Percentiles rank a stretch among this genome's conserved stretches.
Evolutionary conservation across 1,284 basidiomycete species (phyloP).

Genomic region (Marasmius tenuissimus): DNA sequence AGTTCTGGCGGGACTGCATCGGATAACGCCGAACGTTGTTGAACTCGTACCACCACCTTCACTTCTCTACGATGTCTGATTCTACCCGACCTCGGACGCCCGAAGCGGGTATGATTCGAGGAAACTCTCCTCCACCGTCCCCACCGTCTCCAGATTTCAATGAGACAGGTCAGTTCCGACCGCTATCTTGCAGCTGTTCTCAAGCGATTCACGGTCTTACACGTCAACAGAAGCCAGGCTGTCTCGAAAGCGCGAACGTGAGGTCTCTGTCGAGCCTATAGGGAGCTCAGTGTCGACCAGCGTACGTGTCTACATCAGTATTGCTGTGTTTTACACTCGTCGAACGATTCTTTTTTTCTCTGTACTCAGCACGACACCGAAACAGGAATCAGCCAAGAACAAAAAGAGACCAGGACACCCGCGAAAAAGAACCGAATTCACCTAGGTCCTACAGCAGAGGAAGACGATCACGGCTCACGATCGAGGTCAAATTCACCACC

Average conservation of each 20-base stretch:
- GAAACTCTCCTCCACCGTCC: constrained; percentile 15
- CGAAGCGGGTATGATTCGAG: background rate
- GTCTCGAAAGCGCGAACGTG: constrained; percentile 65
- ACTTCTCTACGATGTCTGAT: constrained; percentile 1
- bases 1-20: no score
- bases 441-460: constrained; percentile 59
- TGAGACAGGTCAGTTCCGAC: constrained; percentile 9
- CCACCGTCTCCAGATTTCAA: constrained; percentile 17
- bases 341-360: constrained; percentile 15
- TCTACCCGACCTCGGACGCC: constrained; percentile 3
- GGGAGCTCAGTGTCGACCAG: constrained; percentile 48
- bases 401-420: constrained; percentile 51
- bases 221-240: constrained; percentile 30
- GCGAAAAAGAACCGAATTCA: constrained; percentile 72
- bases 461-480: constrained; percentile 48
- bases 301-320: constrained; percentile 20
- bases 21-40: background rate
- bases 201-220: background rate
- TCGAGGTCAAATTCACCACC: constrained; percentile 47
- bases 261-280: constrained; percentile 69
- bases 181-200: background rate
- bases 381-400: constrained; percentile 27
- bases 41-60: background rate
- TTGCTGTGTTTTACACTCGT: constrained; percentile 14
- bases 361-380: constrained; percentile 32